These are phyloP conservation scores for Amanita pseudoporphyria DNA, from an alignment of 768 basidiomycete species.

Conservation along the genomic window DNA sequence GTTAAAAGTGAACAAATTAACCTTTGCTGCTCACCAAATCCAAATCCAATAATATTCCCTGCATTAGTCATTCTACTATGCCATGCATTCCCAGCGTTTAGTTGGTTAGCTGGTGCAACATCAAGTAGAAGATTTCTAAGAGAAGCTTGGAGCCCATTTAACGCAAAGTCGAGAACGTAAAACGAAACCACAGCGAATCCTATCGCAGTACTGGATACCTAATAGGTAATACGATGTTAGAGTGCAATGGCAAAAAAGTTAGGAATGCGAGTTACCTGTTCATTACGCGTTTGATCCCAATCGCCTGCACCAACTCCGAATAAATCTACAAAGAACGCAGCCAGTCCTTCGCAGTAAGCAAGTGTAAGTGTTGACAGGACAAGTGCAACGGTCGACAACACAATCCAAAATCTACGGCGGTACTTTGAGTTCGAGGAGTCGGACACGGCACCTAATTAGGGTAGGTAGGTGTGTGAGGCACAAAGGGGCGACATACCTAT, in stretches of 20 bases:
- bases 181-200: constrained; percentile 83
- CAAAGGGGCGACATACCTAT: constrained; percentile 55
- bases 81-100: constrained; percentile 96
- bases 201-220: constrained; percentile 70
- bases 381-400: constrained; percentile 77
- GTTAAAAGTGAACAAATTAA: not conserved
- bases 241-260: not conserved
- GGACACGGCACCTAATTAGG: constrained; percentile 74
- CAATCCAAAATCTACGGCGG: constrained; percentile 87
- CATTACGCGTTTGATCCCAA: constrained; percentile 72
- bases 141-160: constrained; percentile 92
- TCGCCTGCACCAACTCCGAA: constrained; percentile 70
- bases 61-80: constrained; percentile 93
- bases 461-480: constrained; percentile 22
- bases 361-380: constrained; percentile 68
- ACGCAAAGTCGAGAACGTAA: constrained; percentile 93
- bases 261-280: constrained; percentile 34
- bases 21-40: constrained; percentile 54
- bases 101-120: constrained; percentile 78
- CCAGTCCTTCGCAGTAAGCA: constrained; percentile 74
- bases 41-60: constrained; percentile 94
- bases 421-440: constrained; percentile 89
- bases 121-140: constrained; percentile 91
- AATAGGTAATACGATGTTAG: not conserved
- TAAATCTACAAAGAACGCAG: constrained; percentile 67